Conservation (phyloP, 2,329 filamentous ascomycete species). For the Botrytis pseudocinerea region DNA sequence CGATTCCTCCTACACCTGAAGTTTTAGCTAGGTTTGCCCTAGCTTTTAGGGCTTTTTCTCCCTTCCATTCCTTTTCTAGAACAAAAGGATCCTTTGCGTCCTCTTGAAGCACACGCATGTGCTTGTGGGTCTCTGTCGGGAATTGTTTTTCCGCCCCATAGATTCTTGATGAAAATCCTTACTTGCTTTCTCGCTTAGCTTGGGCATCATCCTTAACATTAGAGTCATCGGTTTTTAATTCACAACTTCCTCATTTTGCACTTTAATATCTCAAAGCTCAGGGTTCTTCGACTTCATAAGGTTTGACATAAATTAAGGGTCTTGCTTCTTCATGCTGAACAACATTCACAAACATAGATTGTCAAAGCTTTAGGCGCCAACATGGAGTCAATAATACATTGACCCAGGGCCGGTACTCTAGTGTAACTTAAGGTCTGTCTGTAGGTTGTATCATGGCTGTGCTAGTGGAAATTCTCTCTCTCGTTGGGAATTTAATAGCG, state of each 20-base stretch:
- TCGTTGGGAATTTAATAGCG: slow-evolving; percentile 2
- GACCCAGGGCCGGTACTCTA: background rate
- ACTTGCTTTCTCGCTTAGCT: slow-evolving; percentile 18
- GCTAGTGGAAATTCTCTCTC: background rate
- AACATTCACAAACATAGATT: background rate
- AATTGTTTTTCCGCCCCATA: slow-evolving; percentile 9
- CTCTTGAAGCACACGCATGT: slow-evolving; percentile 5
- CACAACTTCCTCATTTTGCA: background rate
- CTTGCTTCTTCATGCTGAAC: slow-evolving; percentile 4
- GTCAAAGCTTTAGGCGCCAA: slow-evolving; percentile 3
- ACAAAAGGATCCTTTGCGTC: slow-evolving; percentile 8
- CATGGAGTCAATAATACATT: background rate
- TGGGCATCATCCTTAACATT: slow-evolving; percentile 6
- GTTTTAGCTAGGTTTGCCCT: background rate
- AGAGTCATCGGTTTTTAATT: background rate
- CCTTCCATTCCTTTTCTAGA: slow-evolving; percentile 17
- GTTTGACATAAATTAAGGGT: slow-evolving; percentile 7
- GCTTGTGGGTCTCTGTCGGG: background rate
- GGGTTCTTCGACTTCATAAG: background rate
- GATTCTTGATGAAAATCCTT: background rate
- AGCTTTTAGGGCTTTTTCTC: background rate
- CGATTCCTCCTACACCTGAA: background rate
- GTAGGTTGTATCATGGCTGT: slow-evolving; percentile 5
- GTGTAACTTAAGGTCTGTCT: slow-evolving; percentile 4
- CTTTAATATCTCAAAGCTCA: background rate